Evolutionary conservation across 2,329 filamentous ascomycete genomes (phyloP), one percentile per base, ranked within the genome.

Genomic region (Aurifilum marmelostoma): DNA sequence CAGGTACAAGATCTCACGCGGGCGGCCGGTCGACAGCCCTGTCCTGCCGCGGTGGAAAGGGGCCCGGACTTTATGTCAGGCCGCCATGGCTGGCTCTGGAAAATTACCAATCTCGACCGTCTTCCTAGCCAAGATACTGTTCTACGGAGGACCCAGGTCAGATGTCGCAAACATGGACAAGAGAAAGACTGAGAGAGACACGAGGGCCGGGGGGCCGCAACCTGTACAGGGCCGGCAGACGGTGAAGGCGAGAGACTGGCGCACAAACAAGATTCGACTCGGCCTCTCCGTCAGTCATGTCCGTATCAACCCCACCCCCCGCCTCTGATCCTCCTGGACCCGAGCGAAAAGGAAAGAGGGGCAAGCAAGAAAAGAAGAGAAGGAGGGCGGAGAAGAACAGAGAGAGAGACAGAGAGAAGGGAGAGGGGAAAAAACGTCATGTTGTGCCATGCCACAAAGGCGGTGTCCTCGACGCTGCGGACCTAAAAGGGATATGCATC

Each of bases 251-350:
- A 37, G 34, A 43, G 24, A 50, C 12, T 16, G 43, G 65, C 65
- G 56, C 56, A 61, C 54, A 66, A 66, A 66, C 56, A 61, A 66
- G 65, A 66, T 66, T 60, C 65, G 65, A 68, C 7, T 60, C 59
- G 60, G 60, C 54, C 66, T 65, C 61, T 27, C 60, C 60, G 66
- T 60, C 58, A 24, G 21, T 39, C 21, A 41, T 39, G 60, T 41
- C 59, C 56, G 59, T 67, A 27, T 43, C 34, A 39, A 9, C 37
- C 24, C 39, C 47, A 27, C 47, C 32, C 37, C 41, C 27, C 11
- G 18, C 32, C 37, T 34, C 63, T 29, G n/a, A 29, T 32, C 32
- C 50, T 58, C 52, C 37, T 56, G n/a, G 27, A 18, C 52, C 24
- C 34, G 58, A 41, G 37, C 7, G 34, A 24, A 27, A 12, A 41